Evolutionary conservation across 148 eudicot species (phyloP).

Genomic region (Gaultheria prostrata): DNA sequence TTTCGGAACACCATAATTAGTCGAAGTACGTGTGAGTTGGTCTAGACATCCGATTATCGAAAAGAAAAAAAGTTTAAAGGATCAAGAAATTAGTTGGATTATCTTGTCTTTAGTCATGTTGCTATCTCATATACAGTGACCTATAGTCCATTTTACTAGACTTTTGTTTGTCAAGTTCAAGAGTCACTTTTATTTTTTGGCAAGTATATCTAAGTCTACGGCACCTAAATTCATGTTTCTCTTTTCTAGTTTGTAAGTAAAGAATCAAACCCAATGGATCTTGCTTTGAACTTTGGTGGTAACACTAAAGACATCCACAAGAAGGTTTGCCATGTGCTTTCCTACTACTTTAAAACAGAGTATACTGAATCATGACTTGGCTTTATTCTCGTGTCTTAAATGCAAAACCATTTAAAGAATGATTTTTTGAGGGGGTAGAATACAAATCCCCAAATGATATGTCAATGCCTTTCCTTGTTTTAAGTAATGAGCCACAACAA

Average conservation of each 20-base stretch:
- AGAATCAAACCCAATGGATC: background rate
- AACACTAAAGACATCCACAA: conserved; percentile 27
- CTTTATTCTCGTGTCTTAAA: conserved; percentile 11
- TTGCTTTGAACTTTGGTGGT: conserved; percentile 12
- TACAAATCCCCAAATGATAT: background rate
- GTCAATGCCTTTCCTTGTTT: background rate
- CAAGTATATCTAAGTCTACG: background rate
- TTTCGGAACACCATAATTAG: too few relatives aligned
- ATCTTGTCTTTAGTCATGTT: conserved; percentile 2
- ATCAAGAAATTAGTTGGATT: background rate
- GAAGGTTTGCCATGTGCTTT: conserved; percentile 31
- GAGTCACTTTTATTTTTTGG: background rate
- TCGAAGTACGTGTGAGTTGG: too few relatives aligned
- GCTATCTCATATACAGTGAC: background rate
- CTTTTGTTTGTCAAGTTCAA: background rate
- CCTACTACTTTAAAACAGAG: conserved; percentile 14
- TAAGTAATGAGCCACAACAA: background rate
- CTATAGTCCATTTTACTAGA: background rate
- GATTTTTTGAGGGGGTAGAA: background rate
- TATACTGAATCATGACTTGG: conserved; percentile 15
- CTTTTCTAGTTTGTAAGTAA: background rate
- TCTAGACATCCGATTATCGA: too few relatives aligned
- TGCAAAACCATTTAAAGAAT: background rate
- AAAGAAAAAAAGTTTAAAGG: background rate
- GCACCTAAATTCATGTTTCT: conserved; percentile 6